Base-by-base conservation (phyloP, 768 basidiomycete species). In the Suillus americanus region DNA sequence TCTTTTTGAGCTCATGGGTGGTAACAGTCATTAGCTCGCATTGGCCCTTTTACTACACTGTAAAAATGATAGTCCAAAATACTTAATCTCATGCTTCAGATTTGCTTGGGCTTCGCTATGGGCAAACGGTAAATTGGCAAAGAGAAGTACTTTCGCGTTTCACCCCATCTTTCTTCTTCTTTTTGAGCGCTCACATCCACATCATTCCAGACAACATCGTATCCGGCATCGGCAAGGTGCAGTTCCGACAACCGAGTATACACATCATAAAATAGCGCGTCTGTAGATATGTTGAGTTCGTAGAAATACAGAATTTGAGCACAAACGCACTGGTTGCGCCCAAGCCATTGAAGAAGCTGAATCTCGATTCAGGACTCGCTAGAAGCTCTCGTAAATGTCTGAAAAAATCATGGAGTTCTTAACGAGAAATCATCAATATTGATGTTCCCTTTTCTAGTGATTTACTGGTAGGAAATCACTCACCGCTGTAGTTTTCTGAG, bases 271-370 rank as follows among this genome's bases (percentile, higher is more conserved):
- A 96, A 95, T 9, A 90, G 79, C 0, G 89, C 82, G 78, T 96
- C 95, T 71, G n/a, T 38, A 41, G 28, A 51, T 65, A 38, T 57
- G 40, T 30, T 25, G 8, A 46, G 54, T 66, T 25, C 20, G 5
- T 8, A 23, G 33, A 23, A 30, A 25, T 7, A 41, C 20, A 46
- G 66, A 43, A 62, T 30, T 20, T 12, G 6, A 40, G 54, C 43
- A 57, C 46, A 41, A 28, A 79, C 89, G 74, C 72, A 91, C 94
- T 95, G 9, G 95, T 98, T 37, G 96, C 97, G 18, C 94, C 97
- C 10, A 99, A 84, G 14, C 97, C 97, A 72, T 99, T 94, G 84
- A 99, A 99, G 78, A 99, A 99, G 65, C 94, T 90, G 73, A 96
- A 92, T 18, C 87, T 82, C n/a, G 91, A 89, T 16, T 87, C 81